Base-by-base conservation (phyloP, 2,329 filamentous ascomycete species). In the Epichloe typhina region DNA sequence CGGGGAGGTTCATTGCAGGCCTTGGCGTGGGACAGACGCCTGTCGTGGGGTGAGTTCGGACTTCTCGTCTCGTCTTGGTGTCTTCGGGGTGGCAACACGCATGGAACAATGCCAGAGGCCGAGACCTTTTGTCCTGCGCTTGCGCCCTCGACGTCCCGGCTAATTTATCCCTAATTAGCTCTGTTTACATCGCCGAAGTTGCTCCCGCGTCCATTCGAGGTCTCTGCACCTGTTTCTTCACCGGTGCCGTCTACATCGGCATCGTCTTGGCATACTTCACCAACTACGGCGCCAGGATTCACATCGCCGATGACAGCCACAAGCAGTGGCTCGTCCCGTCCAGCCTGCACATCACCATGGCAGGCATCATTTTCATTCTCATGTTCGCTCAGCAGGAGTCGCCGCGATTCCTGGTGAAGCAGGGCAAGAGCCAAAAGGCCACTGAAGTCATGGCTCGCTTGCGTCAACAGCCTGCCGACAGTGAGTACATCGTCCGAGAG, bases 211-310 rank as follows among this genome's bases (percentile, higher is more conserved):
- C 80, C 1, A 72, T 87, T 52, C 78, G 84, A 50, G 84, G 86
- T 56, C 76, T 90, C 21, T 88, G 84, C 61, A 87, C 85, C 2
- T 84, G 69, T 53, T 66, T 70, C 59, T 72, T 72, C 59, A 72
- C 68, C 8, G 69, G 69, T 3, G 67, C 68, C 47, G 86, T 90
- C 21, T 90, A 90, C 61, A 66, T 86, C 49, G 86, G 85, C 23
- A 87, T 89, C 54, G 84, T 90, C 58, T 72, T 90, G 15, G 84
- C 83, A 8, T 91, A 89, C 68, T 90, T 88, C 59, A 79, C 83
- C 53, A 85, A 82, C 64, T 84, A 82, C 61, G 81, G 81, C 52
- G 71, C 68, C 50, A 64, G 72, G 51, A 50, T 79, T 42, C 68
- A 79, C 61, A 66, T 81, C 21, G 64, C 67, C 23, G 68, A 72